Evolutionary conservation across 352 stramenopile genomes (phyloP).

Genomic region (Phytopythium sindhum): DNA sequence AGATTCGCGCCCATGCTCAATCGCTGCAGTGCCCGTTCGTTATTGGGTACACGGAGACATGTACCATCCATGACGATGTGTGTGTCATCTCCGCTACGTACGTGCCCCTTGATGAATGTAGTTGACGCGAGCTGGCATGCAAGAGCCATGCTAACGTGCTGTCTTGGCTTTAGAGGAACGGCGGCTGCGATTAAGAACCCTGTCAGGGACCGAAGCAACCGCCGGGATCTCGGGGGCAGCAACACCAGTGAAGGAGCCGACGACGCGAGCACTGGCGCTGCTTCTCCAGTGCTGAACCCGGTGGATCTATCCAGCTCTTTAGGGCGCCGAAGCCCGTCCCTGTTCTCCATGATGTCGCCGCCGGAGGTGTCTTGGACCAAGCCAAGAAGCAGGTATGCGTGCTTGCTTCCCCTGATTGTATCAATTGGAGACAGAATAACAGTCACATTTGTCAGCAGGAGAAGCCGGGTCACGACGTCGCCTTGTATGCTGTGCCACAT

Average conservation of each 20-base stretch:
- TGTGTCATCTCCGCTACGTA: slow-evolving; percentile 96
- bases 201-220: slow-evolving; percentile 27
- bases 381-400: slow-evolving; percentile 27
- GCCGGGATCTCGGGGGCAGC: slow-evolving; percentile 32
- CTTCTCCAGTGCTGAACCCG: slow-evolving; percentile 34
- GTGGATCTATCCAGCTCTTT: slow-evolving; percentile 34
- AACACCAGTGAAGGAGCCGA: slow-evolving; percentile 34
- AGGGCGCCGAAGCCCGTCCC: slow-evolving; percentile 41
- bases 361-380: slow-evolving; percentile 16
- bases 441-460: slow-evolving; percentile 19
- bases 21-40: slow-evolving; percentile 96
- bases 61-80: slow-evolving; percentile 96
- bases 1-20: slow-evolving; percentile 94
- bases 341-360: slow-evolving; percentile 27
- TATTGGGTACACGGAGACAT: slow-evolving; percentile 95
- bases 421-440: neutral
- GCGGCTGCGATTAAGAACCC: slow-evolving; percentile 79
- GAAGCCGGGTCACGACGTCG: slow-evolving; percentile 42
- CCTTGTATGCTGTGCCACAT: slow-evolving; percentile 96
- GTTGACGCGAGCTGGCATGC: neutral
- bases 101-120: slow-evolving; percentile 7
- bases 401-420: neutral
- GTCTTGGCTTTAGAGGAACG: slow-evolving; percentile 44
- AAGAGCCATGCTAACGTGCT: neutral
- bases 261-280: neutral